Conservation (phyloP, 495 filamentous ascomycete genomes). For the Aspergillus affinis region DNA sequence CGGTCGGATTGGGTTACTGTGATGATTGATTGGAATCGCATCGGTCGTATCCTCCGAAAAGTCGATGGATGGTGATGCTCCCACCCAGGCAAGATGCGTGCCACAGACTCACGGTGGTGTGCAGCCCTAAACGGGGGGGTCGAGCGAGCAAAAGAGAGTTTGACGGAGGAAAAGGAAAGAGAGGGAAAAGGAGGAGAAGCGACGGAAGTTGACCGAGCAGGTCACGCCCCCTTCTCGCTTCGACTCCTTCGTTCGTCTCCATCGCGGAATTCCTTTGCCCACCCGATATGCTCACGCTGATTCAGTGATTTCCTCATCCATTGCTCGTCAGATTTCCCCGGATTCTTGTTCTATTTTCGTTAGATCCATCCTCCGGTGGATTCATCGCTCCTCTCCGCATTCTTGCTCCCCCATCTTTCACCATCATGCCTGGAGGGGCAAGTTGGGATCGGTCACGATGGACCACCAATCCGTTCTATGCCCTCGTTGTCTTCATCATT, state of each 20-base stretch:
- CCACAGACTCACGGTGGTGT: too few relatives aligned
- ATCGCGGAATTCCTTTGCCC: constrained; percentile 4
- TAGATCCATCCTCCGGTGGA: not conserved
- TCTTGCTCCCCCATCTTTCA: constrained; percentile 11
- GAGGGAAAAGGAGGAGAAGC: not conserved
- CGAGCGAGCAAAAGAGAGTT: not conserved
- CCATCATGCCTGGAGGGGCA: constrained; percentile 25
- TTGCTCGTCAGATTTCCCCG: not conserved
- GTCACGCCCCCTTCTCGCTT: constrained; percentile 10
- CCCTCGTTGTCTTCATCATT: constrained; percentile 39
- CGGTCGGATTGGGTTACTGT: not conserved
- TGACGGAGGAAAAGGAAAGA: not conserved
- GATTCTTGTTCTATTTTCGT: constrained; percentile 4
- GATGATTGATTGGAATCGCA: not conserved
- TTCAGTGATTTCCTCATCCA: not conserved
- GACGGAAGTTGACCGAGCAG: constrained; percentile 29
- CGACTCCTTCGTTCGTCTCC: constrained; percentile 7
- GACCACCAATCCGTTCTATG: constrained; percentile 41
- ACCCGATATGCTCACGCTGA: not conserved
- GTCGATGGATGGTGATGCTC: too few relatives aligned
- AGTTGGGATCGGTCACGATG: constrained; percentile 32
- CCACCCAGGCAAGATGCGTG: too few relatives aligned
- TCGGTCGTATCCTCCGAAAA: too few relatives aligned
- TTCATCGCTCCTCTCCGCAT: constrained; percentile 15
- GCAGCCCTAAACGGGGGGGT: not conserved